Conservation (phyloP, 2,329 filamentous ascomycete genomes). For the Penicillium sp. region DNA sequence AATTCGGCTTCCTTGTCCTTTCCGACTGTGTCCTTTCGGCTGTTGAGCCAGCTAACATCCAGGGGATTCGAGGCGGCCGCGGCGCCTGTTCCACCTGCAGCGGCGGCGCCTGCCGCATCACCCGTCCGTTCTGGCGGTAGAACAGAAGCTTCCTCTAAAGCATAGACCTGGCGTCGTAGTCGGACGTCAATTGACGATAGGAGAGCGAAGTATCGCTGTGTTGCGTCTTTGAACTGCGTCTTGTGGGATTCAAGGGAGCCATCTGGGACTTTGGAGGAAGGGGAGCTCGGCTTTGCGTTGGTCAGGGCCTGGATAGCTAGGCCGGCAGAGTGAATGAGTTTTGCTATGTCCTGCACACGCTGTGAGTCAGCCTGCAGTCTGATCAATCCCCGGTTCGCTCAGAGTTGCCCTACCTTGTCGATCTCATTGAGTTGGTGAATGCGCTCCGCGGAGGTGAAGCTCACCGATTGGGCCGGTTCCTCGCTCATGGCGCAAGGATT, state of each 20-base stretch:
- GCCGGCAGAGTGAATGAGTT: constrained; percentile 56
- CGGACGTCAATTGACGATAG: constrained; percentile 70
- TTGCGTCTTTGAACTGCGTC: constrained; percentile 53
- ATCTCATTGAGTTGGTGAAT: constrained; percentile 76
- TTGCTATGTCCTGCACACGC: constrained; percentile 45
- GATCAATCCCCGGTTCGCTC: neutral
- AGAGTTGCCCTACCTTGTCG: constrained; percentile 54
- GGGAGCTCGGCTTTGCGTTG: constrained; percentile 41
- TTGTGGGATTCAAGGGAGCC: constrained; percentile 54
- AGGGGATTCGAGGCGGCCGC: constrained; percentile 50
- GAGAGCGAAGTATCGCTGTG: constrained; percentile 62
- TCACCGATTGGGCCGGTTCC: constrained; percentile 24
- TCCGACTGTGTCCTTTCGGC: constrained; percentile 73
- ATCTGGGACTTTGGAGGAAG: constrained; percentile 28
- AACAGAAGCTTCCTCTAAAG: constrained; percentile 75
- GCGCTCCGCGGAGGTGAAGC: constrained; percentile 69
- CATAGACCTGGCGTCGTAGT: constrained; percentile 70
- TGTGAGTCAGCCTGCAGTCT: neutral
- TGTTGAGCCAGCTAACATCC: constrained; percentile 87
- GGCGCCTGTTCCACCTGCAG: constrained; percentile 22
- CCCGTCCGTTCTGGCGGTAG: constrained; percentile 48
- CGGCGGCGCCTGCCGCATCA: constrained; percentile 30
- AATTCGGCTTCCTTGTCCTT: constrained; percentile 79
- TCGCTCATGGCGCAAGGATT: constrained; percentile 21
- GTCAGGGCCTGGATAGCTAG: constrained; percentile 61